Evolutionary conservation across 2,329 filamentous ascomycete genomes (phyloP), one percentile per base, ranked within the genome.

Genomic region (Diaporthe citrichinensis): DNA sequence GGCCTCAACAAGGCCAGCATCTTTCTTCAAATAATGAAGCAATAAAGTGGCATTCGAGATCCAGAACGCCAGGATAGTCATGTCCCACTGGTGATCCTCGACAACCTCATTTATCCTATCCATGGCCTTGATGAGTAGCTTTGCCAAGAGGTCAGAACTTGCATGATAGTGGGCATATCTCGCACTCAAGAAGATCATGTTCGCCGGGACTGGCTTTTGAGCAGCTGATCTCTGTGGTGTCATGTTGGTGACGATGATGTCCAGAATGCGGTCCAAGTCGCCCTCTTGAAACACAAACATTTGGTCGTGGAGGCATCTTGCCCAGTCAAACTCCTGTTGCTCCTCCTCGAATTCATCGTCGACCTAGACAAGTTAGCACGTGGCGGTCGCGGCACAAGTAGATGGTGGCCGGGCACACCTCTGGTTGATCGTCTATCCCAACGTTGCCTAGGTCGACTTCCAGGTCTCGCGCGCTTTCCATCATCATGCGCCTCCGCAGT

Each of bases 201-300:
- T 99, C 36, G 97, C 97, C 0, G 97, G 97, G 0, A 99, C 96
- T 0, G 97, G 97, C 80, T 99, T 99, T 82, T 99, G 97, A n/a
- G 95, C 94, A 0, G 96, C 95, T 41, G 96, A 98, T 80, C 97
- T 90, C 85, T 98, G 96, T 1, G 97, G 97, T 0, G 95, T 97
- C 97, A 99, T 98, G 81, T 97, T 96, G 77, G 96, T 98, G 82
- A 99, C 98, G 82, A 98, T 92, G 73, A 98, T 97, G 82, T 98
- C 94, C 79, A 99, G 90, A 80, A 99, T 98, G 75, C 93, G 92
- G 75, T 96, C 94, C 71, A 99, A 90, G 82, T 99, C 96, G 82
- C 92, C 93, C 79, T 98, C 96, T 83, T 99, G 97, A 83, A 99
- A 99, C 51, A 99, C 97, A 83, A 99, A 99, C 97, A 99, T 99